Base-by-base conservation (phyloP, 768 basidiomycete species). In the Phaeotremella fagi region DNA sequence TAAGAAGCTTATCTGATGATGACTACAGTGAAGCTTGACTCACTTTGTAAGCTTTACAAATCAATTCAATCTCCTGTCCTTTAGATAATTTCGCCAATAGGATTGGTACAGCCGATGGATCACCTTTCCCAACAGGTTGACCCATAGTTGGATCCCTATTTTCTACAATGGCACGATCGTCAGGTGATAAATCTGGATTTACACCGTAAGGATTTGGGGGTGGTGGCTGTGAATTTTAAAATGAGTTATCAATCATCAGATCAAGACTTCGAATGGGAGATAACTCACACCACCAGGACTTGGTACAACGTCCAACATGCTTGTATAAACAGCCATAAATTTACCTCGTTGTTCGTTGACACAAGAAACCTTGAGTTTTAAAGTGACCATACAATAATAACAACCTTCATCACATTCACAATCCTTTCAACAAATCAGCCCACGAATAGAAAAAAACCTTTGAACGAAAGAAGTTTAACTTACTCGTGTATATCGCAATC, bases 41-140 rank as follows among this genome's bases (percentile, higher is more conserved):
- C 48, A 88, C 92, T 83, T 95, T 97, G 76, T 91, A 90, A 3
- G 92, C 95, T 42, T 85, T 82, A 71, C 94, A 98, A 36, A 80
- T 80, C 52, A 92, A 65, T 66, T 82, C 85, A 24, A 99, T 77
- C 72, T 91, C 89, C 75, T 99, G 95, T 0, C 91, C 91, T 76
- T 89, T 90, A 41, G 90, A 85, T 33, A 98, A 85, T 75, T 92
- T 94, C 60, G 87, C 87, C 18, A 97, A 83, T 38, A 97, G 76
- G 41, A 95, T 84, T 0, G 90, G 90, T 16, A 81, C 74, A 4
- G 45, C 15, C 28, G 52, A 33, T 23, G 50, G 78, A 79, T 59
- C 61, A 87, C 89, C 80, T 79, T 88, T 88, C 24, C 89, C 89
- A 3, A 90, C 85, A 1, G 91, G 90, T 60, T 81, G 75, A 27